Conservation (phyloP, 2,329 filamentous ascomycete species). For the Diaporthe citrichinensis region DNA sequence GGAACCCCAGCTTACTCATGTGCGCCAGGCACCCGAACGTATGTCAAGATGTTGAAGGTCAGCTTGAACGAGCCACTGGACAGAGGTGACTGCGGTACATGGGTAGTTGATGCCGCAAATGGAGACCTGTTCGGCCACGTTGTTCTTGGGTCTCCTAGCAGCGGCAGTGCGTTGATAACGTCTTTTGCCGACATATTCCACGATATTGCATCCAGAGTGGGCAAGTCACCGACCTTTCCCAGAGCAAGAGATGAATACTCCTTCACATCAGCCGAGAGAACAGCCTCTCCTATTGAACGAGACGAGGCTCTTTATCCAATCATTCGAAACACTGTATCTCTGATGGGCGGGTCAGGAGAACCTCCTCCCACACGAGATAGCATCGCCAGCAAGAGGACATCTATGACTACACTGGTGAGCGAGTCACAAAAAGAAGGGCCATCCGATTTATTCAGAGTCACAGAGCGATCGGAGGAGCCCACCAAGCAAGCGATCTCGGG, state of each 20-base stretch:
- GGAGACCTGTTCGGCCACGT: constrained; percentile 30
- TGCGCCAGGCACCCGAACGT: neutral
- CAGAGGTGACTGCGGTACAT: constrained; percentile 19
- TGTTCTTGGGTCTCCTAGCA: constrained; percentile 14
- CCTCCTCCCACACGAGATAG: too few relatives aligned
- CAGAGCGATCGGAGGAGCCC: neutral
- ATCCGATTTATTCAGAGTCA: neutral
- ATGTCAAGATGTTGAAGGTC: neutral
- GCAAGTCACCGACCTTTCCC: neutral
- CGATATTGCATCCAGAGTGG: neutral
- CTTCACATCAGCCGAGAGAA: too few relatives aligned
- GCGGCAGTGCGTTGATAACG: neutral
- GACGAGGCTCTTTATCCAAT: too few relatives aligned
- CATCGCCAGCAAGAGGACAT: neutral
- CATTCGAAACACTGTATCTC: too few relatives aligned
- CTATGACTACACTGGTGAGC: too few relatives aligned
- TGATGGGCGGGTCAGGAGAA: too few relatives aligned
- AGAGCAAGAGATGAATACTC: neutral
- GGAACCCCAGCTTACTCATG: constrained; percentile 15
- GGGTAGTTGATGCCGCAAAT: neutral
- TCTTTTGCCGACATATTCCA: constrained; percentile 14
- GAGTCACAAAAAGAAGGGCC: neutral
- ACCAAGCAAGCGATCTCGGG: neutral
- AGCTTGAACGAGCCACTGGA: neutral
- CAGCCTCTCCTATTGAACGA: too few relatives aligned